These are phyloP conservation scores for Rozella allomycis DNA, from an alignment of 371 early-diverging fungal genomes.

Conservation along the genomic window DNA sequence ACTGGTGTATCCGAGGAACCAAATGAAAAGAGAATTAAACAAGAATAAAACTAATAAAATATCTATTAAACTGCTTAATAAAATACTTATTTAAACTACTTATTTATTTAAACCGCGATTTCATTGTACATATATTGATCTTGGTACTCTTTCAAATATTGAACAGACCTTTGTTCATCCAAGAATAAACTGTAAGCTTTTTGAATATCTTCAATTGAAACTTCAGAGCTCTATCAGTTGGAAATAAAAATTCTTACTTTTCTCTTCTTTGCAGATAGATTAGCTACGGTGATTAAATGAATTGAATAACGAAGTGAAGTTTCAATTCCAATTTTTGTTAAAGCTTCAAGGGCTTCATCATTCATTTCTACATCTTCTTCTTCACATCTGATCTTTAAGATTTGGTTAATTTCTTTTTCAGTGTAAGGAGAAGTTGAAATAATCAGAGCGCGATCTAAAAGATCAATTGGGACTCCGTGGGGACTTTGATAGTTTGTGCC, in stretches of 20 bases:
- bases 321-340: constrained; percentile 75
- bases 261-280: constrained; percentile 67
- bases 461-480: constrained; percentile 91
- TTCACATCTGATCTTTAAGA: constrained; percentile 71
- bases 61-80: too few relatives aligned
- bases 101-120: too few relatives aligned
- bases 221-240: constrained; percentile 35
- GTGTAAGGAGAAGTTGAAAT: constrained; percentile 70
- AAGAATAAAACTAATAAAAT: too few relatives aligned
- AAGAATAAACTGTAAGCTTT: constrained; percentile 79
- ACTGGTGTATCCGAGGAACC: too few relatives aligned
- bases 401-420: constrained; percentile 66
- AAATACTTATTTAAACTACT: too few relatives aligned
- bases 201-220: constrained; percentile 75
- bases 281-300: constrained; percentile 81
- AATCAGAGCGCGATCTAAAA: constrained; percentile 81
- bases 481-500: constrained; percentile 79
- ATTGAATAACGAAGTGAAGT: constrained; percentile 91
- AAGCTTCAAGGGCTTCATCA: constrained; percentile 62
- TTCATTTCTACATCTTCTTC: constrained; percentile 94
- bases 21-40: too few relatives aligned
- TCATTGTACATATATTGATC: constrained; percentile 81
- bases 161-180: constrained; percentile 88
- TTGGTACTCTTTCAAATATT: constrained; percentile 68
- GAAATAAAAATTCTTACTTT: constrained; percentile 23